Evolutionary conservation across 2,329 filamentous ascomycete genomes (phyloP), one percentile per base, ranked within the genome.

Genomic region (Fusarium drepaniforme): DNA sequence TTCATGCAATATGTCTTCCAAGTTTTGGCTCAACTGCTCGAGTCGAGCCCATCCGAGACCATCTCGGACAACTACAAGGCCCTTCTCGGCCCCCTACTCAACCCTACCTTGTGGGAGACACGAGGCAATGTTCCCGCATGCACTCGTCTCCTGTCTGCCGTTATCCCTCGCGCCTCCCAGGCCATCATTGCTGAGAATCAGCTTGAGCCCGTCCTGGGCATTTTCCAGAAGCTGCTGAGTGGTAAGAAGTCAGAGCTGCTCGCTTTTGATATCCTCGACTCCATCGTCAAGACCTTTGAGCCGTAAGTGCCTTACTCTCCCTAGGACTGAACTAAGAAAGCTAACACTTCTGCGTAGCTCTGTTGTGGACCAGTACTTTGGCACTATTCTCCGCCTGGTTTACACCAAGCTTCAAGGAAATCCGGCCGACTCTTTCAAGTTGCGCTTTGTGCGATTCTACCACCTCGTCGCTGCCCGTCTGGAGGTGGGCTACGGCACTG

Each of bases 1-100:
- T 99, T 99, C 81, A 93, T 95, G 80, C 97, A 96, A 7, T 99
- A 98, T 78, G 92, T 98, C 64, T 98, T 99, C 88, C 97, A 99
- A 82, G 90, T 99, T 40, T 94, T 98, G 74, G 94, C 96, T 4
- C 94, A 96, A 63, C 90, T 99, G 16, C 89, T 99, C 4, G 96
- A 98, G 84, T 91, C 93, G 9, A 96, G 97, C 78, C 93, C 94
- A 0, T 89, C 92, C 0, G 93, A 91, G n/a, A 89, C 93, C 11
- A 87, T 98, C 35, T 94, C 95, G 3, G 90, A 91, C 30, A 93
- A 95, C 80, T 98, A 97, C 86, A 92, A 94, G 82, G 89, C 90
- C 8, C 87, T 99, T 56, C 90, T 98, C 49, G 88, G 88, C 1
- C 94, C 95, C 6, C 90, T 98, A 37, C 89, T 99, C 56, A 90